Conservation (phyloP, 106 monocot species). For the Iris macrosiphon region DNA sequence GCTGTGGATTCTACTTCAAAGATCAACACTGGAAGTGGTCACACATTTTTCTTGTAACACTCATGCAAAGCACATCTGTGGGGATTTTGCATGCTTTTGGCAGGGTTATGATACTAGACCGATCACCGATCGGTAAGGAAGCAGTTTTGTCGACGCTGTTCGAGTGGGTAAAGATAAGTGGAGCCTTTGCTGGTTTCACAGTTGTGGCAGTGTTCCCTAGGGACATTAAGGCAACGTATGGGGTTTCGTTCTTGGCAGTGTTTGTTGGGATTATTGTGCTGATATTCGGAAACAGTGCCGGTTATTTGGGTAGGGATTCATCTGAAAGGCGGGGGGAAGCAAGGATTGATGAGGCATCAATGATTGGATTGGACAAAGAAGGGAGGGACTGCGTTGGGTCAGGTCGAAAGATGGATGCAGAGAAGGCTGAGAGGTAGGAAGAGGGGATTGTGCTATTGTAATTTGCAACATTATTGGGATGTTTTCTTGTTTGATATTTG, state of each 20-base stretch:
- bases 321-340: no score
- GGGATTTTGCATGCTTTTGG: constrained; percentile 36
- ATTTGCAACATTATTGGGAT: no score
- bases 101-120: constrained; percentile 25
- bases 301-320: no score
- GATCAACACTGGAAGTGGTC: constrained; percentile 16
- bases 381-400: no score
- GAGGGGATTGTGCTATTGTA: no score
- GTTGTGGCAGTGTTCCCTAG: constrained; percentile 24
- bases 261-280: constrained; percentile 29
- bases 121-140: constrained; percentile 43
- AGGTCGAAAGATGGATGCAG: no score
- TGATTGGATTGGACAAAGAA: no score
- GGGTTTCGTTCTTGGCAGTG: constrained; percentile 24
- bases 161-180: constrained; percentile 25
- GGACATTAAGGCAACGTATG: constrained; percentile 19
- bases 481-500: no score
- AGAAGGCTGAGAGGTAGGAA: no score
- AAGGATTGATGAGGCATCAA: no score
- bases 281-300: constrained; percentile 24
- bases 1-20: constrained; percentile 41
- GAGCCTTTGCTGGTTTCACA: constrained; percentile 31
- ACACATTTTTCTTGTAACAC: constrained; percentile 16
- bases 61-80: constrained; percentile 29
- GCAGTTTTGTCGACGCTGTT: constrained; percentile 37